Percentiles rank a stretch among this genome's conserved stretches.
Conservation (phyloP, 257 asterid genomes). For the Solanum chiquidenum region DNA sequence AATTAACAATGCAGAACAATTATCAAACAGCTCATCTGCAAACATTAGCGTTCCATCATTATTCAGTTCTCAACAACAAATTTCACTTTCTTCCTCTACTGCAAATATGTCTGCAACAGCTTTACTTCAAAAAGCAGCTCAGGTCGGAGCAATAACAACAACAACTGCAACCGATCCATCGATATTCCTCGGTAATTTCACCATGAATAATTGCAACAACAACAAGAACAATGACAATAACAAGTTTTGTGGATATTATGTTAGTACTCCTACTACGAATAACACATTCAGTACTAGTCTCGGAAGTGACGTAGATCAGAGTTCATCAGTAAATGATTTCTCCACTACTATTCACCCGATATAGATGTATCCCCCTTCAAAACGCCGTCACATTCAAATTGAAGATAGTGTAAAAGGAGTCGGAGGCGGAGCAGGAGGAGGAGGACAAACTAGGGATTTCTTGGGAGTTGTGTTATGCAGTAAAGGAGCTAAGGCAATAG, state of each 20-base stretch:
- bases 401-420: conserved; percentile 33
- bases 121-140: conserved; percentile 73
- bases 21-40: conserved; percentile 8
- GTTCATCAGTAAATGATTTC: conserved; percentile 24
- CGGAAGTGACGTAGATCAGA: conserved; percentile 29
- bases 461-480: too few relatives aligned
- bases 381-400: conserved; percentile 31
- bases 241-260: conserved; percentile 34
- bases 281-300: conserved; percentile 19
- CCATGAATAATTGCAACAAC: conserved; percentile 14
- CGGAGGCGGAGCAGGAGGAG: conserved; percentile 11
- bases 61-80: conserved; percentile 30
- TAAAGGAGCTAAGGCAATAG: too few relatives aligned
- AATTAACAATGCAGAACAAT: conserved; percentile 6
- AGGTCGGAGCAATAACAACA: conserved; percentile 48
- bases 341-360: conserved; percentile 19
- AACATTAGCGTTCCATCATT: conserved; percentile 42
- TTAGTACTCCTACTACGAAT: conserved; percentile 2
- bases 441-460: conserved; percentile 85
- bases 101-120: conserved; percentile 74
- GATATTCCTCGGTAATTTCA: conserved; percentile 30
- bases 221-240: conserved; percentile 7
- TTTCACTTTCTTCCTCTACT: neutral
- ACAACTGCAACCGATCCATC: conserved; percentile 38
- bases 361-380: conserved; percentile 42